A percentile compares a stretch with the other conserved stretches of the same genome.
These are phyloP conservation scores for Petunia hybrid DNA, from an alignment of 305 asterid species.

Conservation along the genomic window DNA sequence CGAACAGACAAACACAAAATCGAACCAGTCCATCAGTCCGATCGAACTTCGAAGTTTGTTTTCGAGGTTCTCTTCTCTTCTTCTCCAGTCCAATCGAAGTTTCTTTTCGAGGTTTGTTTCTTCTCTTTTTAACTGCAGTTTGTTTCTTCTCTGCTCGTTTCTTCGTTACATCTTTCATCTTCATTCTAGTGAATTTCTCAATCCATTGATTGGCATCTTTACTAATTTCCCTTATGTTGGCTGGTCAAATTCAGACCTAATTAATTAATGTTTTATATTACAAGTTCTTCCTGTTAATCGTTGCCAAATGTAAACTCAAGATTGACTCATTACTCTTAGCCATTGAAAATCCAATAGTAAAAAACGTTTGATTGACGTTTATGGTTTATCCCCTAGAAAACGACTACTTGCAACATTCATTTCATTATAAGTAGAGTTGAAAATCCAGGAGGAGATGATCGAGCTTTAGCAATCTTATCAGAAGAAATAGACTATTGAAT, in stretches of 20 bases:
- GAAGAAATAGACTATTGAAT: too few relatives aligned
- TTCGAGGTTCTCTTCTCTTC: too few relatives aligned
- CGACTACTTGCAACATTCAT: neutral
- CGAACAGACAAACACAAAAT: too few relatives aligned
- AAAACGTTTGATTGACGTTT: neutral
- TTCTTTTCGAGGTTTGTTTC: too few relatives aligned
- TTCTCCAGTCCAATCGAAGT: too few relatives aligned
- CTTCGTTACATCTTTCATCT: too few relatives aligned
- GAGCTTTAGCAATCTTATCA: too few relatives aligned
- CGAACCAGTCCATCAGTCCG: too few relatives aligned
- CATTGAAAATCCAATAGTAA: neutral
- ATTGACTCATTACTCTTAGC: neutral
- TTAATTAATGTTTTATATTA: neutral
- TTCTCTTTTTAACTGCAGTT: too few relatives aligned
- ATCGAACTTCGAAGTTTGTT: too few relatives aligned
- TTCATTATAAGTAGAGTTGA: neutral
- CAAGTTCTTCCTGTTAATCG: neutral
- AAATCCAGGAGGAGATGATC: neutral
- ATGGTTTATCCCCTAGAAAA: neutral
- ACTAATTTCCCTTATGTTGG: neutral
- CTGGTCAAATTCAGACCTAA: neutral
- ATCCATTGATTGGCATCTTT: neutral
- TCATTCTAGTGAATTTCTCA: too few relatives aligned
- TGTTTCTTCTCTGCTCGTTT: too few relatives aligned
- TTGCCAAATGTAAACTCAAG: neutral